Evolutionary conservation across 176 grass and related monocot genomes (phyloP).

Genomic region (Zoysia japonica): DNA sequence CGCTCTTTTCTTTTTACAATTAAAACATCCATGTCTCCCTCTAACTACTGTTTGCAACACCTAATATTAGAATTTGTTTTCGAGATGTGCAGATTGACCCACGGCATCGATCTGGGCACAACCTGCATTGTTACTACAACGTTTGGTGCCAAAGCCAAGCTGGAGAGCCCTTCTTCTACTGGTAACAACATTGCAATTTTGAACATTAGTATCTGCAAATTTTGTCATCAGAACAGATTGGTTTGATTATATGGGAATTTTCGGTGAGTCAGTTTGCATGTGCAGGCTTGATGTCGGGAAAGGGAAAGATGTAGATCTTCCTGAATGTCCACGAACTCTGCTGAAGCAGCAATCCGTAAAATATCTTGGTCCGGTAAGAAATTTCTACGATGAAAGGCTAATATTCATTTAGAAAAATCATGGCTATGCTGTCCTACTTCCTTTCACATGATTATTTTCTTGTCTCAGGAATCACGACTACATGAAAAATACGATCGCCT

Average conservation of each 20-base stretch:
- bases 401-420: not conserved
- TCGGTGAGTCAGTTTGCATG: not conserved
- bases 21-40: not conserved
- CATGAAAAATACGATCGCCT: not conserved
- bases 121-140: constrained; percentile 87
- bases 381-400: not conserved
- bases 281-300: constrained; percentile 88
- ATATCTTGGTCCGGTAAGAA: constrained; percentile 92
- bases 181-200: constrained; percentile 43
- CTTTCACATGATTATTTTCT: not conserved
- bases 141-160: constrained; percentile 70
- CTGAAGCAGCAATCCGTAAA: constrained; percentile 76
- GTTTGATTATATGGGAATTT: not conserved
- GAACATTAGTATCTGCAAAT: not conserved
- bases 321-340: constrained; percentile 57
- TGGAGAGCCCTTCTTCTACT: constrained; percentile 96
- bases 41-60: not conserved
- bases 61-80: not conserved
- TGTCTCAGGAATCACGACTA: not conserved
- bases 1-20: too few relatives aligned
- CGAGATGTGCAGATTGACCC: constrained; percentile 70
- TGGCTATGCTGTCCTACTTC: not conserved
- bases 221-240: not conserved
- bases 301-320: constrained; percentile 74
- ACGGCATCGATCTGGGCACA: constrained; percentile 86